phyloP scores from a whole-genome alignment of 1,284 basidiomycete genomes.

The Mycosarcoma maydis region DNA sequence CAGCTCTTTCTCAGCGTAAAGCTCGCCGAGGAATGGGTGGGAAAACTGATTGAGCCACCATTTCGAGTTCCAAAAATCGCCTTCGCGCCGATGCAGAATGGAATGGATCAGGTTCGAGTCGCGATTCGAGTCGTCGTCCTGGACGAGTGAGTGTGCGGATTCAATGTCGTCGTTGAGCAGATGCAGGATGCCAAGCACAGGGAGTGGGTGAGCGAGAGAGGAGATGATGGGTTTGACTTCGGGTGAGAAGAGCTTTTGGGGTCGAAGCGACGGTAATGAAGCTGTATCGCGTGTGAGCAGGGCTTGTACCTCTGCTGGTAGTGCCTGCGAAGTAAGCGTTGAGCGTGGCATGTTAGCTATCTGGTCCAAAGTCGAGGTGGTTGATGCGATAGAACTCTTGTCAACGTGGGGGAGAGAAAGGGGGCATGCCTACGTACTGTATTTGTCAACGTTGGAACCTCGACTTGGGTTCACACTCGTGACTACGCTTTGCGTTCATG shows the following conservation, averaged over 20 bases:
- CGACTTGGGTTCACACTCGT: too few species aligned
- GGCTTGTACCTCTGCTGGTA: constrained; percentile 7
- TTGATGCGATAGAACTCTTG: too few species aligned
- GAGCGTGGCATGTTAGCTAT: too few species aligned
- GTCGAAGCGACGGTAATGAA: constrained; percentile 30
- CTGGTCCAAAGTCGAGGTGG: too few species aligned
- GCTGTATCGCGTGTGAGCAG: constrained; percentile 12
- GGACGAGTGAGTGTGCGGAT: constrained; percentile 42
- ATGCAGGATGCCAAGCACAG: constrained; percentile 34
- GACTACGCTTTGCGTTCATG: too few species aligned
- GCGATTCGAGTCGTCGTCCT: constrained; percentile 39
- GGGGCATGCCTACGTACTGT: too few species aligned
- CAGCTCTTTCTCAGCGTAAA: constrained; percentile 16
- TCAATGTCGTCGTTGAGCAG: constrained; percentile 54
- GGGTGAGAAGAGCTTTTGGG: constrained; percentile 22
- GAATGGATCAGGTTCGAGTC: constrained; percentile 48
- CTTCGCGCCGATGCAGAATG: constrained; percentile 50
- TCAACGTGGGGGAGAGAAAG: neutral
- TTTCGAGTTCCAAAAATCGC: constrained; percentile 56
- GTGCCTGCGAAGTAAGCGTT: neutral
- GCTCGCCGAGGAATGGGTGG: constrained; percentile 21
- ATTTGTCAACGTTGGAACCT: too few species aligned
- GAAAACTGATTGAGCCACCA: constrained; percentile 50
- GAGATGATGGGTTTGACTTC: constrained; percentile 22
- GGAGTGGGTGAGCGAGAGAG: neutral